Evolutionary conservation across 805 yeast species (phyloP).

Genomic region (Dipodascus geniculatus): DNA sequence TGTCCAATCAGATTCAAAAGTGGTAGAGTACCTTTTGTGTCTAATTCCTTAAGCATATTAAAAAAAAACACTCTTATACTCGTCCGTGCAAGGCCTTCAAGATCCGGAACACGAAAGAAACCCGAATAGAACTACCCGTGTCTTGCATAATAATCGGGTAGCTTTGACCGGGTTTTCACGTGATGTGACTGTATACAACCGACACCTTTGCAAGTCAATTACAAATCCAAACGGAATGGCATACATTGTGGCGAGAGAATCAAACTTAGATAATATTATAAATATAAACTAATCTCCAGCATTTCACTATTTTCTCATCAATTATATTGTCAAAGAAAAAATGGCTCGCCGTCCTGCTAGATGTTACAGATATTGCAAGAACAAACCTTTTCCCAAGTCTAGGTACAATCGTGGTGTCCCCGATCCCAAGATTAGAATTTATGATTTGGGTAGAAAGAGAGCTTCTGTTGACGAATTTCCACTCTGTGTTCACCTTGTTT

Average conservation of each 20-base stretch:
- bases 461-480: constrained; percentile 99
- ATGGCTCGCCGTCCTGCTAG: constrained; percentile 99
- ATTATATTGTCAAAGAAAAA: constrained; percentile 12
- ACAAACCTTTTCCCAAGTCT: constrained; percentile 99
- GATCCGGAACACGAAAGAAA: no score
- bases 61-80: no score
- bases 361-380: constrained; percentile 99
- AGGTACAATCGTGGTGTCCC: constrained; percentile 99
- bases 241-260: not conserved
- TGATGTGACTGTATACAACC: not conserved
- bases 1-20: no score
- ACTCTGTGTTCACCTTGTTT: constrained; percentile 96
- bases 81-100: no score
- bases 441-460: constrained; percentile 99
- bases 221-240: not conserved
- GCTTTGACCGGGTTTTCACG: not conserved
- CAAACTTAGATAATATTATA: not conserved
- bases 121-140: no score
- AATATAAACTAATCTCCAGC: not conserved
- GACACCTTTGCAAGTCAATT: not conserved
- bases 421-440: constrained; percentile 98
- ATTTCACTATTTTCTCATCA: not conserved
- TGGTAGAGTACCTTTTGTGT: no score
- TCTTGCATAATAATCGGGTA: not conserved
- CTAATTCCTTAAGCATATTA: no score